These are phyloP conservation scores for Mycena venus DNA, from an alignment of 768 basidiomycete species.

Conservation along the genomic window DNA sequence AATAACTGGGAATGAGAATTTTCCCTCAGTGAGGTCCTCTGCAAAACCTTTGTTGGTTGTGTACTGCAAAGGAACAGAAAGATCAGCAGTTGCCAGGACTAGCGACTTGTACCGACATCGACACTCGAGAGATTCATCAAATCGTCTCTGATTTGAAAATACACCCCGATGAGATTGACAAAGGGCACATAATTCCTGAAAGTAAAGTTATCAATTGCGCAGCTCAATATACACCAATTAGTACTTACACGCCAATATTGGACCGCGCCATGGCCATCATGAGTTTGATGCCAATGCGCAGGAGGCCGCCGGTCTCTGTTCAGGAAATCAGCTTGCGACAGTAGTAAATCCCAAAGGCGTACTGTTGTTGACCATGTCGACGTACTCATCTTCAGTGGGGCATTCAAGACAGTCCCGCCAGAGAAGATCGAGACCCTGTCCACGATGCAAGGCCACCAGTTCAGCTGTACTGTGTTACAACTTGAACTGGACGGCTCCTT, in stretches of 20 bases:
- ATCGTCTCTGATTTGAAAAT: constrained; percentile 96
- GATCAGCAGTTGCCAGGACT: constrained; percentile 54
- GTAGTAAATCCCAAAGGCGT: constrained; percentile 28
- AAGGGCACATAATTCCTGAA: constrained; percentile 90
- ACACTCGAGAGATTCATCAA: constrained; percentile 93
- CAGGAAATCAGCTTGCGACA: not conserved
- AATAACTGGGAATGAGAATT: constrained; percentile 84
- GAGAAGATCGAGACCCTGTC: constrained; percentile 93
- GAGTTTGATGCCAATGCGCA: constrained; percentile 91
- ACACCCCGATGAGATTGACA: constrained; percentile 92
- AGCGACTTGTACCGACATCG: constrained; percentile 29
- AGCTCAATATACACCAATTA: not conserved
- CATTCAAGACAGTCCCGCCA: constrained; percentile 94
- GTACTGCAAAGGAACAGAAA: constrained; percentile 60
- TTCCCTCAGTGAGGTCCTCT: constrained; percentile 86
- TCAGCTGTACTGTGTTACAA: constrained; percentile 57
- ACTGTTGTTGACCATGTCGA: constrained; percentile 98
- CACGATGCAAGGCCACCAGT: constrained; percentile 87
- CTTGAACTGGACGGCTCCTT: not conserved
- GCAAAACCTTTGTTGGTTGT: constrained; percentile 73
- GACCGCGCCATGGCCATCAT: constrained; percentile 80
- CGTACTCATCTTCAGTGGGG: constrained; percentile 94
- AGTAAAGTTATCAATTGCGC: constrained; percentile 45
- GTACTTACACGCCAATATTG: not conserved
- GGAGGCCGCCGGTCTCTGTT: constrained; percentile 93